Evolutionary conservation across 2,329 filamentous ascomycete genomes (phyloP).

Genomic region (Diplodia intermedia): DNA sequence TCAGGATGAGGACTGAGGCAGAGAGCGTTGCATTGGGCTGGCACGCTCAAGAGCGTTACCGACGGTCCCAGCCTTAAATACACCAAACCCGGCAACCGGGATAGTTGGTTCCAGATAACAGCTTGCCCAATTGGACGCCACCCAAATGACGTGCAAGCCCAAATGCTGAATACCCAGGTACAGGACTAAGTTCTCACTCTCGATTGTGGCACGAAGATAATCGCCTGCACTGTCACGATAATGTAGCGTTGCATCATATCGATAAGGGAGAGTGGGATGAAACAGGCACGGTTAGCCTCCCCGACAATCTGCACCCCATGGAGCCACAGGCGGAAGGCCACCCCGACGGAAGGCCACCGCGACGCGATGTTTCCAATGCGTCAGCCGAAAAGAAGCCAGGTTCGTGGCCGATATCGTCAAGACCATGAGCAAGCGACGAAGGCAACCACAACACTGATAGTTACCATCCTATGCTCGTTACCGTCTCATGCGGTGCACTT

Average conservation of each 20-base stretch:
- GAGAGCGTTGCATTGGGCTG: too few species aligned
- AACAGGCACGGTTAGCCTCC: not conserved
- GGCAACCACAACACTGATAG: too few species aligned
- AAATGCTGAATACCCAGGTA: not conserved
- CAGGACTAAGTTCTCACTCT: not conserved
- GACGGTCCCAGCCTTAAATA: not conserved
- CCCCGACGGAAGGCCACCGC: not conserved
- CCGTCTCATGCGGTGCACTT: not conserved
- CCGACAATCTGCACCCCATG: not conserved
- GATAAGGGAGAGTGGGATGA: conserved; percentile 12
- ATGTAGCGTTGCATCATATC: not conserved
- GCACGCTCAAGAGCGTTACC: not conserved
- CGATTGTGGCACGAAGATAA: not conserved
- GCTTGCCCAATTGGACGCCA: not conserved
- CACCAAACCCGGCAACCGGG: not conserved
- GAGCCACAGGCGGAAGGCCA: not conserved
- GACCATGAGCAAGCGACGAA: too few species aligned
- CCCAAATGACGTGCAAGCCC: not conserved
- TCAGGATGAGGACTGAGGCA: not conserved
- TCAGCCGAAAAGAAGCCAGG: too few species aligned
- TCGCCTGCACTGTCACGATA: not conserved
- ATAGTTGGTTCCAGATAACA: not conserved
- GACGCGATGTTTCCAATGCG: not conserved
- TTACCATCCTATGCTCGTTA: too few species aligned
- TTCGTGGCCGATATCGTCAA: too few species aligned